Evolutionary conservation across 495 filamentous ascomycete genomes (phyloP).

Genomic region (Evernia prunastri): DNA sequence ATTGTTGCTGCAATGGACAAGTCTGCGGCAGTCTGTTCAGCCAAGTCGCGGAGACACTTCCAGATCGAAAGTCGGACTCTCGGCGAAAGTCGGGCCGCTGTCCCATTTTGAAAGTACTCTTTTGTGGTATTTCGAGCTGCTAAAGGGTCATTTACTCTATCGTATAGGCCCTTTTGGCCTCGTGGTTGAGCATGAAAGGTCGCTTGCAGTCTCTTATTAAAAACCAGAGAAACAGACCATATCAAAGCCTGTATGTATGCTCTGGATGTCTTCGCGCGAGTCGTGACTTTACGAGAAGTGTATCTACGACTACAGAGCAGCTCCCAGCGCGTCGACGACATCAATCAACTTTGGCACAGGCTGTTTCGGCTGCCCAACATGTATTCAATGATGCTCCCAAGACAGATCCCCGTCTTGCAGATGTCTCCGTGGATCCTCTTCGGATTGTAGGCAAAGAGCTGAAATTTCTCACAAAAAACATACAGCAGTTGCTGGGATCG

Average conservation of each 20-base stretch:
- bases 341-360: conserved; percentile 56
- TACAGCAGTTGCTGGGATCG: conserved; percentile 78
- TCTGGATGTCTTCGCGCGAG: conserved; percentile 14
- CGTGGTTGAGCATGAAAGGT: conserved; percentile 17
- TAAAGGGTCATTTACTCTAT: neutral
- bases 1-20: conserved; percentile 1
- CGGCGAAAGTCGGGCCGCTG: neutral
- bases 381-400: conserved; percentile 64
- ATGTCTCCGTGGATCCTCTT: conserved; percentile 65
- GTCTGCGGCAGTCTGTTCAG: neutral
- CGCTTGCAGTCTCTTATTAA: conserved; percentile 15
- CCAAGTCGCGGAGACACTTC: neutral
- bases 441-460: conserved; percentile 88
- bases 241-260: conserved; percentile 9
- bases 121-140: neutral
- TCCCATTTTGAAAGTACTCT: too few species aligned
- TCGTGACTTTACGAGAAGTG: conserved; percentile 10
- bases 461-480: conserved; percentile 87
- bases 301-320: conserved; percentile 4
- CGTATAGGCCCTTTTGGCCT: neutral
- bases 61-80: neutral
- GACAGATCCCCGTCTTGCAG: conserved; percentile 42
- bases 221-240: neutral
- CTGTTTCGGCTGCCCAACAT: conserved; percentile 71
- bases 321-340: conserved; percentile 19